phyloP scores from a whole-genome alignment of 805 yeast species.

The Saturnispora sekii region DNA sequence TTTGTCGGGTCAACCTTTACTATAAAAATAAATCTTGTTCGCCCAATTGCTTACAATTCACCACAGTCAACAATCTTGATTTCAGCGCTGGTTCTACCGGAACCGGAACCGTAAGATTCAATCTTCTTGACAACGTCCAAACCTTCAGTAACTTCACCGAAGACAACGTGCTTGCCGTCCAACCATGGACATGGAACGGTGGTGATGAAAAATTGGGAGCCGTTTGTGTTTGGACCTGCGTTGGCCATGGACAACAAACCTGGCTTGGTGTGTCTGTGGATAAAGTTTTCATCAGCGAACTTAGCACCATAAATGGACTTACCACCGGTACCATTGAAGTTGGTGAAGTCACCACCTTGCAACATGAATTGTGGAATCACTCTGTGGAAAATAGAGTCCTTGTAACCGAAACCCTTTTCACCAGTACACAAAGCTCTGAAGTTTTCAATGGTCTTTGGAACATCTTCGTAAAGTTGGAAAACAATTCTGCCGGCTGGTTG shows the following conservation, averaged over 20 bases:
- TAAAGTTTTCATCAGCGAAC: slow-evolving; percentile 54
- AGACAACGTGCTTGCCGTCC: slow-evolving; percentile 71
- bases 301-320: slow-evolving; percentile 71
- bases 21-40: neutral
- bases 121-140: slow-evolving; percentile 69
- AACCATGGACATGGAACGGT: slow-evolving; percentile 72
- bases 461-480: slow-evolving; percentile 85
- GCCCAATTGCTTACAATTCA: slow-evolving; percentile 31
- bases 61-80: slow-evolving; percentile 51
- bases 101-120: slow-evolving; percentile 52
- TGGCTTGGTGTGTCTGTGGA: slow-evolving; percentile 64
- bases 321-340: slow-evolving; percentile 91
- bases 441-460: slow-evolving; percentile 76
- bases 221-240: slow-evolving; percentile 88
- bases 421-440: slow-evolving; percentile 81
- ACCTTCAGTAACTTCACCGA: slow-evolving; percentile 67
- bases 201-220: slow-evolving; percentile 84
- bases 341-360: slow-evolving; percentile 88
- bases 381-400: slow-evolving; percentile 87
- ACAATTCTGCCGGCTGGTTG: slow-evolving; percentile 45
- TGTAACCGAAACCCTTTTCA: slow-evolving; percentile 89
- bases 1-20: neutral
- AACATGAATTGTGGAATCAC: slow-evolving; percentile 95
- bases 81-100: slow-evolving; percentile 41
- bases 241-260: slow-evolving; percentile 89